These are phyloP conservation scores for Rutstroemia sp. DNA, from an alignment of 2,329 filamentous ascomycete species.

Conservation along the genomic window DNA sequence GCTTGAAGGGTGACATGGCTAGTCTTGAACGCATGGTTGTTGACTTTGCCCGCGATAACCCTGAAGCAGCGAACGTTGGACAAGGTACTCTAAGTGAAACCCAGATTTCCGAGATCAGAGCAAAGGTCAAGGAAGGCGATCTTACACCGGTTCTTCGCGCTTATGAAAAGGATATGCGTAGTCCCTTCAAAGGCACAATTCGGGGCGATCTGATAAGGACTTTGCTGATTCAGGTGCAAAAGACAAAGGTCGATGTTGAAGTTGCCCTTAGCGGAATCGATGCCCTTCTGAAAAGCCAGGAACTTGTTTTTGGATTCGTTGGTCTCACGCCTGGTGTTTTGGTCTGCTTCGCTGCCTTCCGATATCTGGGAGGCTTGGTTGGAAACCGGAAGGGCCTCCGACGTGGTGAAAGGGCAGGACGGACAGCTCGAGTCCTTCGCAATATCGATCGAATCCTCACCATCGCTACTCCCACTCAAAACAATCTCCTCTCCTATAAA, in stretches of 20 bases:
- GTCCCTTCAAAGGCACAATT: conserved; percentile 74
- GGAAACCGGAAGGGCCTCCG: conserved; percentile 63
- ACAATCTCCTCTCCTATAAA: conserved; percentile 77
- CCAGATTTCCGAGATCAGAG: conserved; percentile 67
- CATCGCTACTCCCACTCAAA: conserved; percentile 60
- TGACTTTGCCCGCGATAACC: conserved; percentile 84
- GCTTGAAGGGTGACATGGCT: conserved; percentile 79
- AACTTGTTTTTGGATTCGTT: conserved; percentile 96
- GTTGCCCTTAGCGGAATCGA: conserved; percentile 95
- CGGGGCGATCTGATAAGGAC: conserved; percentile 83
- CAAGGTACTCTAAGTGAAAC: conserved; percentile 50
- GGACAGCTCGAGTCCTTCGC: conserved; percentile 70
- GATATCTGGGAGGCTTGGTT: conserved; percentile 64
- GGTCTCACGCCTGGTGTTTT: conserved; percentile 90
- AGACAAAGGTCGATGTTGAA: conserved; percentile 97
- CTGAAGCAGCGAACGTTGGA: conserved; percentile 47
- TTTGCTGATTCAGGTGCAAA: conserved; percentile 92
- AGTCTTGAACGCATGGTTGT: conserved; percentile 97
- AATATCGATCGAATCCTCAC: conserved; percentile 80
- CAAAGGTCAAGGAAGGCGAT: conserved; percentile 83
- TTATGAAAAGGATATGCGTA: conserved; percentile 82
- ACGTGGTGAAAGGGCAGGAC: conserved; percentile 57
- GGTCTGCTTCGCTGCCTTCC: conserved; percentile 66
- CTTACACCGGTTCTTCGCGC: conserved; percentile 85
- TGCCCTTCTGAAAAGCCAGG: conserved; percentile 87